Evolutionary conservation across 2,329 filamentous ascomycete species (phyloP), one percentile per base, ranked within the genome.

Genomic region (Nakataea oryzae): DNA sequence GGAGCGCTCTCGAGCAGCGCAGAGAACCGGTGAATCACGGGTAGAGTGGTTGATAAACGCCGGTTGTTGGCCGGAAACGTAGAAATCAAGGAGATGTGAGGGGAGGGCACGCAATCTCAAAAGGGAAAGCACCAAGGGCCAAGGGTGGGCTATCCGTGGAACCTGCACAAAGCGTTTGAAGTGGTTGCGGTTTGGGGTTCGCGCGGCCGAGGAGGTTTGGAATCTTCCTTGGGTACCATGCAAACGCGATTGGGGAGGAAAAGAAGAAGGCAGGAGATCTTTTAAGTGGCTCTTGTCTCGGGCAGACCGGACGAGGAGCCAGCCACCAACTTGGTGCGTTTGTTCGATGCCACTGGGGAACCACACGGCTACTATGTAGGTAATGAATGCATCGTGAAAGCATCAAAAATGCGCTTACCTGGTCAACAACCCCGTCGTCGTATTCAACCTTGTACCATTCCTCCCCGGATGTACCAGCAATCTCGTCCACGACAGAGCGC

Each of bases 401-500:
- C 28, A 29, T 14, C 11, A 7, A 21, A 57, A 47, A 26, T 54
- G 2, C 24, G 54, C 67, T 63, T 57, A 69, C 67, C 59, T 67
- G 59, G 1, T 41, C 60, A 7, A 41, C 41, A 21, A 54, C 41
- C 4, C 66, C 65, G 56, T 68, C 66, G 34, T 69, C 67, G 29
- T 58, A 65, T 50, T 66, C 66, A 14, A 68, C 24, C 8, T 61
- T 60, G 41, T 61, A 69, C 28, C 64, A 64, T 8, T 65, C 57
- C 17, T 65, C 58, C 1, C 64, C 65, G 0, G 61, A 61, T 0
- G 57, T 32, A 8, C 54, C 24, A 3, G 28, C 34, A 14, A 62
- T 34, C 7, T 61, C 58, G 17, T 60, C 28, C 17, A 64, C 34
- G 1, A 69, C 58, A 3, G 47, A 34, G 12, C 47, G 30, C n/a